These are phyloP conservation scores for Solanum piurae DNA, from an alignment of 257 asterid genomes.

Conservation along the genomic window DNA sequence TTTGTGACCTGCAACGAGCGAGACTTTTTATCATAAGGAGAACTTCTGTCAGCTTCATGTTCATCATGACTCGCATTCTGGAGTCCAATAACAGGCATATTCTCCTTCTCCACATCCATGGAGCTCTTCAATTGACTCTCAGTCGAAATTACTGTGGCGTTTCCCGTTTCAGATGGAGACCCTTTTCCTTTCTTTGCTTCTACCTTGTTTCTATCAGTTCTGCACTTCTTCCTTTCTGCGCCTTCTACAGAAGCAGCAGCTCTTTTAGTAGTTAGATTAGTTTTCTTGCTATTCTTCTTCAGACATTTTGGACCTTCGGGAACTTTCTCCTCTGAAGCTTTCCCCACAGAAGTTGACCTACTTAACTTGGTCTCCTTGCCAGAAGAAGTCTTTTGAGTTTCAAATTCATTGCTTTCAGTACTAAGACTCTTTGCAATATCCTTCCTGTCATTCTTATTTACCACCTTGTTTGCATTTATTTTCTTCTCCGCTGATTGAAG, in stretches of 20 bases:
- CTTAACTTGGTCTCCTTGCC: background rate
- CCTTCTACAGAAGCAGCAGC: constrained; percentile 14
- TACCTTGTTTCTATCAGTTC: background rate
- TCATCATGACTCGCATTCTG: background rate
- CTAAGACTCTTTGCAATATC: background rate
- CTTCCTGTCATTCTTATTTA: background rate
- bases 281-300: constrained; percentile 26
- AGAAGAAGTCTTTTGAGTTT: background rate
- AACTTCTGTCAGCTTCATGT: background rate
- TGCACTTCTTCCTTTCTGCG: constrained; percentile 7
- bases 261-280: background rate
- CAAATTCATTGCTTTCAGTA: background rate
- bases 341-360: constrained; percentile 5
- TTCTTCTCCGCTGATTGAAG: background rate
- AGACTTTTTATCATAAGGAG: background rate
- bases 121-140: constrained; percentile 15
- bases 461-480: constrained; percentile 1
- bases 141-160: background rate
- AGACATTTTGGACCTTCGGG: constrained; percentile 29
- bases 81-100: background rate
- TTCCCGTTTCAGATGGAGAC: background rate
- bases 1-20: background rate
- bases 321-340: constrained; percentile 15
- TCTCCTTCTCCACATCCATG: constrained; percentile 39
- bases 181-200: background rate